Evolutionary conservation across 2,329 filamentous ascomycete species (phyloP), one percentile per base, ranked within the genome.

Genomic region (Paraconiothyrium brasiliense): DNA sequence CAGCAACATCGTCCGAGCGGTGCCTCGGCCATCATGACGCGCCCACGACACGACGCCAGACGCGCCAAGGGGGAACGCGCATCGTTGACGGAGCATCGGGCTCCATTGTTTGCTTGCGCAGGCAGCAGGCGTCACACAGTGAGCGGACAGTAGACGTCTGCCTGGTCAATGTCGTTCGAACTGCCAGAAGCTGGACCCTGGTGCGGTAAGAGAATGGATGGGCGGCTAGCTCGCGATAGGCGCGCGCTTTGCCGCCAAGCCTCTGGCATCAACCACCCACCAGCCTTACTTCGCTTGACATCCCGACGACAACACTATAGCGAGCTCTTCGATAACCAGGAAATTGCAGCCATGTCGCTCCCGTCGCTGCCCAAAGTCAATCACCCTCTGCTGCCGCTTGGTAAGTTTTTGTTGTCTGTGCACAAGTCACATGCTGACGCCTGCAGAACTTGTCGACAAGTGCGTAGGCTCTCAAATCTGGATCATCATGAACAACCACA

Each of bases 401-500:
- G 75, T 76, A 50, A 44, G 60, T 14, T n/a, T 37, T 35, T 8
- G 22, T 11, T 47, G 10, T 30, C 3, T 22, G 51, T 14, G 24
- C 30, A 14, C 37, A 39, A 49, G 34, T 13, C 16, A 30, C 34
- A 51, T 54, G 44, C 71, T 76, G 58, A 77, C 57, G 41, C n/a
- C 30, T 50, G 43, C 75, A 97, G 95, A 99, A 82, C 89, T 99
- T 77, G 98, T 99, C 80, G 95, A 99, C 84, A 97, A 97, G 82
- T 99, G 95, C 78, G 94, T 99, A 68, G 95, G 95, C 64, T 98
- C 94, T 58, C 91, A 91, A 73, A 98, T 99, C 80, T 97, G 94
- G 94, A 94, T 99, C 66, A 89, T 99, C 73, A 99, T 99, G 95
- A 99, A 99, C 83, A 93, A 94, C 69, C 95, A 98, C 78, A 98